A percentile compares a stretch with the other conserved stretches of the same genome.
Evolutionary conservation across 306 rosid genomes (phyloP).

Genomic region (Acacia crassicarpa): DNA sequence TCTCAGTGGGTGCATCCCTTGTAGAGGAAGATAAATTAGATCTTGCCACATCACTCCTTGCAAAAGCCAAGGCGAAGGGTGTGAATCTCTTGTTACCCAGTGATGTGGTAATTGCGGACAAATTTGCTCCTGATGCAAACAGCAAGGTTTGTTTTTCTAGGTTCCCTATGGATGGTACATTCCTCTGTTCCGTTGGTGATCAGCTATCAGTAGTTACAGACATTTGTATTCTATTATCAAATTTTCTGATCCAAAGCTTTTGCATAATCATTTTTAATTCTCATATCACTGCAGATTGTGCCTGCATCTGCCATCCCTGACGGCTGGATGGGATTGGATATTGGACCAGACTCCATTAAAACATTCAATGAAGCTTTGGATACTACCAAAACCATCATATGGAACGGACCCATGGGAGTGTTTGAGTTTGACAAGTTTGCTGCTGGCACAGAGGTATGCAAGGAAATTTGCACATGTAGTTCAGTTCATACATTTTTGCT

Average conservation of each 20-base stretch:
- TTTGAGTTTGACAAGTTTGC: conserved; percentile 98
- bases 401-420: conserved; percentile 99
- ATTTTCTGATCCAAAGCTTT: conserved; percentile 5
- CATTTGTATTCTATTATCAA: not conserved
- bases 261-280: conserved; percentile 19
- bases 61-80: conserved; percentile 91
- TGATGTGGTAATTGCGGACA: conserved; percentile 93
- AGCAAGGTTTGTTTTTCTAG: conserved; percentile 72
- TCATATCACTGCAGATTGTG: conserved; percentile 62
- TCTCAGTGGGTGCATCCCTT: conserved; percentile 94
- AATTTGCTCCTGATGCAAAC: conserved; percentile 99
- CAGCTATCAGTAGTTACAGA: not conserved
- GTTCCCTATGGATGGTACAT: conserved; percentile 26
- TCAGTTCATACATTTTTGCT: conserved; percentile 7
- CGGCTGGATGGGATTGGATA: conserved; percentile 99
- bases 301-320: conserved; percentile 94
- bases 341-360: conserved; percentile 94
- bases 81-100: conserved; percentile 93
- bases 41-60: conserved; percentile 81
- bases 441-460: conserved; percentile 86
- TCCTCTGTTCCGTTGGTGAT: not conserved
- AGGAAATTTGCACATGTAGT: not conserved
- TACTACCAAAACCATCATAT: conserved; percentile 87
- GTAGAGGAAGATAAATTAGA: conserved; percentile 95
- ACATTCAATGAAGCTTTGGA: conserved; percentile 82